Evolutionary conservation across 306 rosid species (phyloP).

Genomic region (Boehmeria nivea): DNA sequence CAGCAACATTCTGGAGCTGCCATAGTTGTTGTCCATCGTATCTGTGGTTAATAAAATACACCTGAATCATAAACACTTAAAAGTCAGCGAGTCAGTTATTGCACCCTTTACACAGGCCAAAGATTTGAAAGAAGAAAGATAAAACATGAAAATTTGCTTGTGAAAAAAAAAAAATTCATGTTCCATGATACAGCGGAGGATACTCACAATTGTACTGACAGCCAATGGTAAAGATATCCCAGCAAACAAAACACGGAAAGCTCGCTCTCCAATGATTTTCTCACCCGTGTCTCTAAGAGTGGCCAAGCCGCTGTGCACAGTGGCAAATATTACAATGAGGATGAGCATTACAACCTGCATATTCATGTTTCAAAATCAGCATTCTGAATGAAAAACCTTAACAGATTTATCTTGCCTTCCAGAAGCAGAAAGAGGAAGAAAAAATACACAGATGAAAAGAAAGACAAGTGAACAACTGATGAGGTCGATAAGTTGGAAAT

Average conservation of each 20-base stretch:
- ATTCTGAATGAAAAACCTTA: conserved; percentile 7
- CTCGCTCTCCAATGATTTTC: conserved; percentile 84
- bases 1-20: conserved; percentile 68
- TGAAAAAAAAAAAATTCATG: neutral
- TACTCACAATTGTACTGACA: conserved; percentile 77
- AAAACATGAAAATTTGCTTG: neutral
- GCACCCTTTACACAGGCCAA: no score
- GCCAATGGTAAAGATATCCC: conserved; percentile 86
- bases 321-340: conserved; percentile 62
- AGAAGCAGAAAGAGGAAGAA: neutral
- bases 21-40: conserved; percentile 90
- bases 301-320: conserved; percentile 87
- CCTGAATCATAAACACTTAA: conserved; percentile 50
- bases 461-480: no score
- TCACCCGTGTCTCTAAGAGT: conserved; percentile 74
- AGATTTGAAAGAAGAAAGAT: neutral
- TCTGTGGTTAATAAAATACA: conserved; percentile 88
- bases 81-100: conserved; percentile 20
- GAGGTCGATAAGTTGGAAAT: no score
- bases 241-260: conserved; percentile 90
- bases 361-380: conserved; percentile 25
- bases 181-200: no score
- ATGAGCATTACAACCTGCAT: conserved; percentile 79
- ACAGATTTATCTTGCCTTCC: neutral
- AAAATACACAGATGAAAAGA: no score